Percentiles rank a stretch among this genome's conserved stretches.
phyloP scores from a whole-genome alignment of 805 yeast species.

The Suhomyces sp. region DNA sequence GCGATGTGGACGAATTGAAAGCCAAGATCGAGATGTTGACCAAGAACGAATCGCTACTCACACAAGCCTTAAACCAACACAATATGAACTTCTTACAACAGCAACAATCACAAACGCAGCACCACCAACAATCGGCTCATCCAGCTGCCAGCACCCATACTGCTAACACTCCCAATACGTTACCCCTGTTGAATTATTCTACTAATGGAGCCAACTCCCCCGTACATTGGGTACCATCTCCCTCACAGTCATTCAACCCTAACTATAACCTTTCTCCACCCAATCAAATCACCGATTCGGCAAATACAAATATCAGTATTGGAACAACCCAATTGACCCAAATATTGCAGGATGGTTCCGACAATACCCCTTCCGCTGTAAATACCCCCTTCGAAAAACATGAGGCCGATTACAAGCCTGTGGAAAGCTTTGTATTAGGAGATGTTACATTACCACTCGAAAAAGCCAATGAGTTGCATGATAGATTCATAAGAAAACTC shows the following conservation, averaged over 20 bases:
- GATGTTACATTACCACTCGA: slow-evolving; percentile 65
- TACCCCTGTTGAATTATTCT: slow-evolving; percentile 8
- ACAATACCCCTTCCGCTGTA: slow-evolving; percentile 29
- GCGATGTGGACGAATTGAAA: slow-evolving; percentile 80
- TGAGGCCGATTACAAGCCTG: slow-evolving; percentile 19
- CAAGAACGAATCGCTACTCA: slow-evolving; percentile 64
- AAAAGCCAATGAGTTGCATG: slow-evolving; percentile 73
- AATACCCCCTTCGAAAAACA: slow-evolving; percentile 3
- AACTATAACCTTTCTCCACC: slow-evolving; percentile 3
- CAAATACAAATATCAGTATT: slow-evolving; percentile 9
- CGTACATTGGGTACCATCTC: not conserved
- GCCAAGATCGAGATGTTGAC: slow-evolving; percentile 64
- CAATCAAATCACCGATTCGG: slow-evolving; percentile 16
- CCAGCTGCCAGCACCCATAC: slow-evolving; percentile 3
- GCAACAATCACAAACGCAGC: slow-evolving; percentile 11
- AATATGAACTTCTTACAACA: slow-evolving; percentile 31
- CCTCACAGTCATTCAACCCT: slow-evolving; percentile 12
- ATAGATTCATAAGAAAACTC: slow-evolving; percentile 61
- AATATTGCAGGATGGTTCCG: slow-evolving; percentile 25
- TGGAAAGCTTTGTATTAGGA: slow-evolving; percentile 72
- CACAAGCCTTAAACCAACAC: slow-evolving; percentile 57
- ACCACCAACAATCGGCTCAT: slow-evolving; percentile 6
- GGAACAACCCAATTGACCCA: slow-evolving; percentile 15
- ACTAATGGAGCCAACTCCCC: slow-evolving; percentile 8
- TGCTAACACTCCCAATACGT: not conserved